Evolutionary conservation across 1,284 basidiomycete species (phyloP).

Genomic region (Neonothopanus nambi): DNA sequence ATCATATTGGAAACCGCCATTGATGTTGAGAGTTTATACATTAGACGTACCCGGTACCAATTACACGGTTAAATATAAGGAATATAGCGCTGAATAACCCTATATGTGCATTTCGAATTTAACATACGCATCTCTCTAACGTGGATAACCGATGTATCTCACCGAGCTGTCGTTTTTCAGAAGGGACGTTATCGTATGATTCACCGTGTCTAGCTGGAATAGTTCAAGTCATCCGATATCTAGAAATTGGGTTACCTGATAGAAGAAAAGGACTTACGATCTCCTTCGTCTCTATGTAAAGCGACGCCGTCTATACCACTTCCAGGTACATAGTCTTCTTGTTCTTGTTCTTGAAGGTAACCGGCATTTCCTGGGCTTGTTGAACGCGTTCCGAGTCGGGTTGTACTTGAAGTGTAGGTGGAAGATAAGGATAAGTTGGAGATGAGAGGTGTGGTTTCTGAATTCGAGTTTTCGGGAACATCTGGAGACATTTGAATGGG

Average conservation of each 20-base stretch:
- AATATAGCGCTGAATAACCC: constrained; percentile 62
- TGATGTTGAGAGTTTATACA: not conserved
- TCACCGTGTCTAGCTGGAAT: constrained; percentile 29
- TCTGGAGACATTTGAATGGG: no score
- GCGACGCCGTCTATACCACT: constrained; percentile 21
- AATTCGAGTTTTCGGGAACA: no score
- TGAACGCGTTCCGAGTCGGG: no score
- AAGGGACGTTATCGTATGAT: constrained; percentile 42
- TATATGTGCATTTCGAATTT: constrained; percentile 23
- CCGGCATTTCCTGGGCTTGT: no score
- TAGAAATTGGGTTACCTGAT: no score
- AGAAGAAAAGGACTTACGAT: constrained; percentile 4
- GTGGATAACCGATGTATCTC: constrained; percentile 5
- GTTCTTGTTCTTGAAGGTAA: no score
- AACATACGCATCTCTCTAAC: not conserved
- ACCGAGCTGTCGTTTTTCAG: constrained; percentile 46
- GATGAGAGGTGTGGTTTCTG: no score
- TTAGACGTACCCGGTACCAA: constrained; percentile 62
- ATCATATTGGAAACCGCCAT: not conserved
- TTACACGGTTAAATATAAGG: constrained; percentile 76
- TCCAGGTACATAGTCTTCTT: not conserved
- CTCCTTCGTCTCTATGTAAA: constrained; percentile 4
- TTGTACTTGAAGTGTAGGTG: no score
- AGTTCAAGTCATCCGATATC: no score
- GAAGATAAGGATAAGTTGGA: no score